A percentile compares a stretch with the other conserved stretches of the same genome.
phyloP scores from a whole-genome alignment of 2,329 filamentous ascomycete species.

The Hypoxylon sp. region DNA sequence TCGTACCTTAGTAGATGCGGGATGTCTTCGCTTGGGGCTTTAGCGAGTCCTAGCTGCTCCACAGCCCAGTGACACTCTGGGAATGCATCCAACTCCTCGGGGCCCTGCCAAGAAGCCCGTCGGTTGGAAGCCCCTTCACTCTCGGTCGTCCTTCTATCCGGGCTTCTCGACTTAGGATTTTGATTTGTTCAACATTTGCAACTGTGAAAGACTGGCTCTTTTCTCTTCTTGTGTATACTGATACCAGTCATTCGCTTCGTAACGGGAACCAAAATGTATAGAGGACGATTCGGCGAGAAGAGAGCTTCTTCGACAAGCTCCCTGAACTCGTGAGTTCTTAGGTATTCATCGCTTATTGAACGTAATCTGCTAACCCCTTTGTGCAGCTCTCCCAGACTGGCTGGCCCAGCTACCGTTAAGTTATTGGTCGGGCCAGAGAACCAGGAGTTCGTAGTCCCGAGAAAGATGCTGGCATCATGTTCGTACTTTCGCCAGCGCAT shows the following conservation, averaged over 20 bases:
- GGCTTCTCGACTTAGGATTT: conserved; percentile 13
- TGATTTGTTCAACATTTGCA: conserved; percentile 12
- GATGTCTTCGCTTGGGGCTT: conserved; percentile 24
- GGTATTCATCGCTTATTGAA: conserved; percentile 1
- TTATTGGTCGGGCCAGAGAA: conserved; percentile 53
- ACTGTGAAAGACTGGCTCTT: conserved; percentile 21
- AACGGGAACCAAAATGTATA: conserved; percentile 38
- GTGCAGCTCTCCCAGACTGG: conserved; percentile 32
- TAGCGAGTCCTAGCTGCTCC: conserved; percentile 27
- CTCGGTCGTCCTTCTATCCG: conserved; percentile 15
- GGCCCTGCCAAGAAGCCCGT: conserved; percentile 36
- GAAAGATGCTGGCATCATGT: conserved; percentile 51
- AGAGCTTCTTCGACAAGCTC: conserved; percentile 37
- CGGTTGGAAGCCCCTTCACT: conserved; percentile 28
- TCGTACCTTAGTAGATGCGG: conserved; percentile 23
- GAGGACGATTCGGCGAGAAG: conserved; percentile 39
- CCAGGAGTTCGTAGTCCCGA: conserved; percentile 52
- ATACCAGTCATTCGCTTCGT: conserved; percentile 10
- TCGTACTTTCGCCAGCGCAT: conserved; percentile 51
- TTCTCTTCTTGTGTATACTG: conserved; percentile 9
- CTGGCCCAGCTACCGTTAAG: conserved; percentile 49
- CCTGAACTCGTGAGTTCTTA: conserved; percentile 45
- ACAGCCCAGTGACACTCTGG: conserved; percentile 20
- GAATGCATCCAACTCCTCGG: conserved; percentile 37
- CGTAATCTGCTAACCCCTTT: conserved; percentile 14